Evolutionary conservation across 306 rosid species (phyloP).

Genomic region (Trifolium fragiferum): DNA sequence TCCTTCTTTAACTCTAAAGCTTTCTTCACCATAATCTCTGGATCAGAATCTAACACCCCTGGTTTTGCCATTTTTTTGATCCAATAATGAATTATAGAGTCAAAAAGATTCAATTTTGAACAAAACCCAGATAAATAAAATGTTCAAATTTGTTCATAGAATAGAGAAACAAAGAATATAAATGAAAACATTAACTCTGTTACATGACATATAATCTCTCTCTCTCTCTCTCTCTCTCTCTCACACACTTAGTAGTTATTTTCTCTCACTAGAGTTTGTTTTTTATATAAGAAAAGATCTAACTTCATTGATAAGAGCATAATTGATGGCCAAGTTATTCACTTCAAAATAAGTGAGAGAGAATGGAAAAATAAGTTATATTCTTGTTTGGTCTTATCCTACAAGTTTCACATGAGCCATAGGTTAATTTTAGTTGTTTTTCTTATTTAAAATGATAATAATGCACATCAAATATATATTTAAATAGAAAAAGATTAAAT

Average conservation of each 20-base stretch:
- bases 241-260: not conserved
- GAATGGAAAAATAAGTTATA: not conserved
- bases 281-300: conserved; percentile 18
- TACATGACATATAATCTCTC: conserved; percentile 33
- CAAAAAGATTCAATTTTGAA: conserved; percentile 14
- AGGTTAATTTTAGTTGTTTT: not conserved
- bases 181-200: conserved; percentile 38
- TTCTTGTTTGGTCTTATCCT: conserved; percentile 27
- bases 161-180: conserved; percentile 50
- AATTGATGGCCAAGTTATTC: conserved; percentile 22
- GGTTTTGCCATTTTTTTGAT: conserved; percentile 68
- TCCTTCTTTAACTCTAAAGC: conserved; percentile 78
- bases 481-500: not conserved
- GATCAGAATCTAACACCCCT: conserved; percentile 64
- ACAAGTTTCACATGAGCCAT: conserved; percentile 37
- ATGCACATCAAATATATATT: conserved; percentile 4
- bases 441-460: conserved; percentile 19
- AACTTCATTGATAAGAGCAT: conserved; percentile 30
- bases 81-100: conserved; percentile 15
- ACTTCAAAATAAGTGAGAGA: not conserved
- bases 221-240: conserved; percentile 7
- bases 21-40: conserved; percentile 60
- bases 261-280: conserved; percentile 38
- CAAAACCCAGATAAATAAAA: conserved; percentile 9
- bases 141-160: conserved; percentile 33